Conservation (phyloP, 768 basidiomycete genomes). For the Gymnopilus dilepis region DNA sequence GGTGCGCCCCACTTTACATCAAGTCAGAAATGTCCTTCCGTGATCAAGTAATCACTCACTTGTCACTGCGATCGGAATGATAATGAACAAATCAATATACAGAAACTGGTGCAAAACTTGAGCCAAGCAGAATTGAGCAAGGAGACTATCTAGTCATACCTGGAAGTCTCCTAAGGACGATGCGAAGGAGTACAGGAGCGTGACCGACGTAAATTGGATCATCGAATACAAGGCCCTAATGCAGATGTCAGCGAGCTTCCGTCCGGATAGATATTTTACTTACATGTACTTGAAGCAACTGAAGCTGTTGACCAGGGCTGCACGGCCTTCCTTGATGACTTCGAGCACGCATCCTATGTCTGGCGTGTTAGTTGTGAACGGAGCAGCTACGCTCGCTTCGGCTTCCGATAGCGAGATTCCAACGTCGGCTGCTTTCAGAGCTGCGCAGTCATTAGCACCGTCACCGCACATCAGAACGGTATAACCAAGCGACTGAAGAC, state of each 20-base stretch:
- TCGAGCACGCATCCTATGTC: constrained; percentile 97
- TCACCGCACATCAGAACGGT: constrained; percentile 99
- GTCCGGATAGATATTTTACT: constrained; percentile 35
- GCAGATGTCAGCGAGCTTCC: constrained; percentile 16
- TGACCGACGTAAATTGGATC: constrained; percentile 99
- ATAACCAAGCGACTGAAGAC: constrained; percentile 91
- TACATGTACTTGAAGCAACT: constrained; percentile 99
- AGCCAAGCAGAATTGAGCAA: neutral
- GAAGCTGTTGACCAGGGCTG: constrained; percentile 96
- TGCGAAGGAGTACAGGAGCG: constrained; percentile 93
- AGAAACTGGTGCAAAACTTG: constrained; percentile 65
- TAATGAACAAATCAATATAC: constrained; percentile 97
- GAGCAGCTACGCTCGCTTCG: constrained; percentile 97
- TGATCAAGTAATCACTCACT: constrained; percentile 60
- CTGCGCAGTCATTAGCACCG: constrained; percentile 98
- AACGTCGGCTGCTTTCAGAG: constrained; percentile 97
- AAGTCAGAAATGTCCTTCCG: constrained; percentile 13
- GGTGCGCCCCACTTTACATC: constrained; percentile 86
- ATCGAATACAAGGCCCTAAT: constrained; percentile 95
- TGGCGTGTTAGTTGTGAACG: constrained; percentile 91
- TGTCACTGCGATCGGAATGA: constrained; percentile 94
- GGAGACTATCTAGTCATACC: constrained; percentile 50
- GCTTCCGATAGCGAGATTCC: constrained; percentile 97
- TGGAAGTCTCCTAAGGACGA: constrained; percentile 97
- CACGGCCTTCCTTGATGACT: constrained; percentile 95